A percentile compares a stretch with the other conserved stretches of the same genome.
These are phyloP conservation scores for Spergularia azorica DNA, from an alignment of 179 eudicot species.

Conservation along the genomic window DNA sequence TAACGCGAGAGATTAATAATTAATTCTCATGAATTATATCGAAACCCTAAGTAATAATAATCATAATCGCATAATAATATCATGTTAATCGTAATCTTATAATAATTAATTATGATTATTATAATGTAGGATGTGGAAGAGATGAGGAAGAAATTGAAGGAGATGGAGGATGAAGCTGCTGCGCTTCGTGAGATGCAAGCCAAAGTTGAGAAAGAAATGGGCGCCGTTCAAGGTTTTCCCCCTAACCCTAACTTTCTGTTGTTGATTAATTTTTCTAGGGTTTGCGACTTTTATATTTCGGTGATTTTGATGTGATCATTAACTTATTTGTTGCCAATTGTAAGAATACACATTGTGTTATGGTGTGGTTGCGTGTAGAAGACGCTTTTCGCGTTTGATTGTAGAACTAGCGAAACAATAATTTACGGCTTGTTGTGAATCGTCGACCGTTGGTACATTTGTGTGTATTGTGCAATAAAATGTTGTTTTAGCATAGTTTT, in stretches of 20 bases:
- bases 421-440: background rate
- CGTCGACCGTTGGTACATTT: background rate
- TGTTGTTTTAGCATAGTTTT: background rate
- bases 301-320: constrained; percentile 11
- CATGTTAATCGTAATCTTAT: background rate
- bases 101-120: background rate
- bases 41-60: constrained; percentile 27
- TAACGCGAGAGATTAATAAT: background rate
- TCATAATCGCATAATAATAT: background rate
- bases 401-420: background rate
- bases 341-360: background rate
- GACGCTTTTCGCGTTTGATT: background rate
- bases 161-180: constrained; percentile 60
- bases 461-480: background rate
- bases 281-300: background rate
- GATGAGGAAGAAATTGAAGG: constrained; percentile 55
- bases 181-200: constrained; percentile 65
- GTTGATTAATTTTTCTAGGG: background rate
- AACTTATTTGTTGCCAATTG: background rate
- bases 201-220: constrained; percentile 58
- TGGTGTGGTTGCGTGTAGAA: background rate
- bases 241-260: background rate
- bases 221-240: constrained; percentile 50
- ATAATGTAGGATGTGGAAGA: constrained; percentile 44
- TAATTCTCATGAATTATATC: background rate